Evolutionary conservation across 202 grass and related monocot species (phyloP), one percentile per base, ranked within the genome.

Genomic region (Panicum virgatum): DNA sequence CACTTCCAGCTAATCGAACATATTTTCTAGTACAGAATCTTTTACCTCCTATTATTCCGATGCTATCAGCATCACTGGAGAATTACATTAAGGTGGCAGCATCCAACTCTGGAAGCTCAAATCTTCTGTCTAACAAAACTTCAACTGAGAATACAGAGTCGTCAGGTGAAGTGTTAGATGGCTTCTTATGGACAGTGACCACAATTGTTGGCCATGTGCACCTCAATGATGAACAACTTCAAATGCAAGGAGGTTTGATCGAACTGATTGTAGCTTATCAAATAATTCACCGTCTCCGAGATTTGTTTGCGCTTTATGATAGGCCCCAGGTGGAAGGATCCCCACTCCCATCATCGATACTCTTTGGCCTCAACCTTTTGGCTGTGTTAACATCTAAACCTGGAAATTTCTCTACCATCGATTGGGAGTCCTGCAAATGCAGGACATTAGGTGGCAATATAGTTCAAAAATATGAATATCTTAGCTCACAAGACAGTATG

Each of bases 21-120:
- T 99, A 96, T 88, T 99, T 96, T 88, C 89, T 99, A 75, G 92
- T 84, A 50, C 96, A 99, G 77, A 99, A 99, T 92, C 96, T 96
- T 71, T 81, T 99, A 85, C 96, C 96, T 90, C 96, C 96, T 5
- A 93, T 92, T 76, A 96, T 99, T 74, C 96, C 96, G 52, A 91
- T 99, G 92, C 75, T 99, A 77, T 96, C 92, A 77, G 84, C 89
- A 66, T 99, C 96, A 67, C 87, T 99, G 65, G 96, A 99, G 75
- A 99, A 99, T 85, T 99, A 99, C 77, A 96, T 99, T 79, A 99
- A 99, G 72, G 96, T 93, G 60, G 96, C 96, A 85, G 96, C 96
- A 63, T 94, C 90, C 34, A 93, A 87, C 69, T 82, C 82, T 77
- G 89, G 92, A 77, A 87, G 65, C 85, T 83, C 79, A 80, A 94